Conservation (phyloP, 805 yeast genomes). For the Yarrowia osloensis region DNA sequence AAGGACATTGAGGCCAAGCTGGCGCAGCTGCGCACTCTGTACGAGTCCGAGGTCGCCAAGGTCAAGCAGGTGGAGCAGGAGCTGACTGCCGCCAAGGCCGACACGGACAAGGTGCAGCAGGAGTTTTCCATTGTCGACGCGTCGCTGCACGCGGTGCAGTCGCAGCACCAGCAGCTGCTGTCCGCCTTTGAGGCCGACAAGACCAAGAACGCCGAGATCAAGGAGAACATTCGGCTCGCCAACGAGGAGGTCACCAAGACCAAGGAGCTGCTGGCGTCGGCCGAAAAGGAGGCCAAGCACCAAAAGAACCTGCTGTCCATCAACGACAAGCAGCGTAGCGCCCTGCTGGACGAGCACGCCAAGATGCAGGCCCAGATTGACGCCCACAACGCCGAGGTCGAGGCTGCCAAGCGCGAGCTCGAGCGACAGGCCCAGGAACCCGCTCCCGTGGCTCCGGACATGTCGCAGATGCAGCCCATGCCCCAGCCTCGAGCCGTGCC, state of each 20-base stretch:
- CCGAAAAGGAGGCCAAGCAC: conserved; percentile 58
- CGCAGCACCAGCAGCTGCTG: conserved; percentile 63
- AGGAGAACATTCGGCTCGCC: conserved; percentile 65
- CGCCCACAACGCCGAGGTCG: conserved; percentile 38
- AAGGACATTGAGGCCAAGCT: conserved; percentile 74
- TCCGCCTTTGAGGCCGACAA: conserved; percentile 65
- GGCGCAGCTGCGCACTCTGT: conserved; percentile 62
- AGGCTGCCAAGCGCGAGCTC: conserved; percentile 47
- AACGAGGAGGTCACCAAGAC: conserved; percentile 67
- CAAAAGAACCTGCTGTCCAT: conserved; percentile 65
- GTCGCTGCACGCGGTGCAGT: conserved; percentile 66
- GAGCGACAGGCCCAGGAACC: conserved; percentile 45
- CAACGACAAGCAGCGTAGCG: conserved; percentile 67
- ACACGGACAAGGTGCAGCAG: conserved; percentile 67
- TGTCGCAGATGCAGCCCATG: conserved; percentile 30
- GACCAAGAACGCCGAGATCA: conserved; percentile 61
- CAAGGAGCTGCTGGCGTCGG: conserved; percentile 55
- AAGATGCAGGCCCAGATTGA: conserved; percentile 49
- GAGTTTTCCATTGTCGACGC: conserved; percentile 80
- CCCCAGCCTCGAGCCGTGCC: conserved; percentile 37
- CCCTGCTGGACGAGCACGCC: conserved; percentile 54
- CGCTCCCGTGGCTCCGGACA: conserved; percentile 31
- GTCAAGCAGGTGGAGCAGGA: conserved; percentile 70
- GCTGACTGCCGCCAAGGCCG: conserved; percentile 60
- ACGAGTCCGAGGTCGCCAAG: conserved; percentile 76